Percentiles rank a stretch among this genome's conserved stretches.
Evolutionary conservation across 768 basidiomycete genomes (phyloP).

Genomic region (Termitomyces sp.): DNA sequence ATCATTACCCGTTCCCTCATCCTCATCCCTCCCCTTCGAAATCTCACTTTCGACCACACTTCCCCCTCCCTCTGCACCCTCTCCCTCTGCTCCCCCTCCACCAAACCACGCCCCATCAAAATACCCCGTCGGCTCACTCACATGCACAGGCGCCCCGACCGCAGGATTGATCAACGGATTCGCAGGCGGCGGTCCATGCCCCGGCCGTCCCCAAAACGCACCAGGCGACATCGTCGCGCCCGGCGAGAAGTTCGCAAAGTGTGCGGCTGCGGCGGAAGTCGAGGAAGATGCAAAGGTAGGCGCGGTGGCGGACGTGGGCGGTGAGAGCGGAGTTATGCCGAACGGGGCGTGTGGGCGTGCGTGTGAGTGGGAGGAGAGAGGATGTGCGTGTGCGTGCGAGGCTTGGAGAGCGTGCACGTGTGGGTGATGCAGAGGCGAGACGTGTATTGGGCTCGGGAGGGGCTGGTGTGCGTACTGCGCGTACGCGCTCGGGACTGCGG

Average conservation of each 20-base stretch:
- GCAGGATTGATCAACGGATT: constrained; percentile 44
- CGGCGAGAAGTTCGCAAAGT: constrained; percentile 53
- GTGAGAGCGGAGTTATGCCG: background rate
- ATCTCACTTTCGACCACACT: constrained; percentile 34
- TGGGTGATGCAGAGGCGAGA: background rate
- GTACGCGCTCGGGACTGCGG: background rate
- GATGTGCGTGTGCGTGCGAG: background rate
- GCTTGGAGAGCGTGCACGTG: background rate
- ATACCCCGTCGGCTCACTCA: constrained; percentile 37
- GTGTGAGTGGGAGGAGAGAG: background rate
- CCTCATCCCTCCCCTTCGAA: constrained; percentile 16
- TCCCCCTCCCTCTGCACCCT: constrained; percentile 16
- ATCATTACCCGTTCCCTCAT: background rate
- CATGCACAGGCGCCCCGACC: constrained; percentile 42
- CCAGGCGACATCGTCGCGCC: constrained; percentile 71
- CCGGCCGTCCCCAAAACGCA: constrained; percentile 55
- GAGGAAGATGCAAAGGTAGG: constrained; percentile 5
- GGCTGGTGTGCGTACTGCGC: background rate
- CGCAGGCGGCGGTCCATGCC: constrained; percentile 23
- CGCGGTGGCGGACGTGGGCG: background rate
- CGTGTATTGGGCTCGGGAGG: background rate
- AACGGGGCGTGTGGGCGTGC: background rate
- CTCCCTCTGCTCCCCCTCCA: constrained; percentile 9
- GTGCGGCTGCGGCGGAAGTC: constrained; percentile 6
- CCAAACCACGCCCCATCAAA: constrained; percentile 42